Base-by-base conservation (phyloP, 768 basidiomycete genomes). In the Pleurotus pulmonarius region DNA sequence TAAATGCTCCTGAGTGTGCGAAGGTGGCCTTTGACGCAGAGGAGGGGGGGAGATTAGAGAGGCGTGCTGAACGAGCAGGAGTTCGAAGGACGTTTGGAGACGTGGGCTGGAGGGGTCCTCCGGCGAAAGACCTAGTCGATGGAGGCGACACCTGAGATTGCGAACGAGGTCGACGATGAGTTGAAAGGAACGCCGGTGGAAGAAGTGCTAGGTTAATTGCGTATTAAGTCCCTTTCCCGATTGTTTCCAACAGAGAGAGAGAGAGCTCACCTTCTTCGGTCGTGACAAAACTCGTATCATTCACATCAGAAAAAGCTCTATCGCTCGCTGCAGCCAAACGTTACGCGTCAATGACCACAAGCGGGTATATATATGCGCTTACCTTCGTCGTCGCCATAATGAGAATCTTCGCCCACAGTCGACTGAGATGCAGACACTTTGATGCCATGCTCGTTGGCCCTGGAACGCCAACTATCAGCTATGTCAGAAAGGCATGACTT, bases 371-470 rank as follows among this genome's bases (percentile, higher is more conserved):
- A 71, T 71, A 75, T 73, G 77, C 75, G 74, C 68, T 60, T 62
- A 78, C 76, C 74, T 66, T 80, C 77, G 52, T 80, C 78, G 51
- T 79, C 74, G 34, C 67, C 68, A 61, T 70, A 74, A 46, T 71
- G 67, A n/a, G 72, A 68, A 39, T 83, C 81, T 59, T 87, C 86
- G 16, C 78, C 74, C 46, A 67, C 70, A 11, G 18, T 40, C 58
- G 69, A 72, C 58, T 68, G 69, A 8, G 75, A 69, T 39, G 74
- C 69, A 24, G 81, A 73, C 51, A 88, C 85, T 67, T 80, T 86
- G 58, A 89, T 88, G 43, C 86, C 87, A 59, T 88, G 84, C 61
- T 87, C 85, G 57, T 74, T 83, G 49, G 87, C 86, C 49, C 87
- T 76, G 26, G 80, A 83, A 56, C 88, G 79, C 89, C 89, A 91